phyloP scores from a whole-genome alignment of 495 filamentous ascomycete species.

The Oleoguttula mirabilis region DNA sequence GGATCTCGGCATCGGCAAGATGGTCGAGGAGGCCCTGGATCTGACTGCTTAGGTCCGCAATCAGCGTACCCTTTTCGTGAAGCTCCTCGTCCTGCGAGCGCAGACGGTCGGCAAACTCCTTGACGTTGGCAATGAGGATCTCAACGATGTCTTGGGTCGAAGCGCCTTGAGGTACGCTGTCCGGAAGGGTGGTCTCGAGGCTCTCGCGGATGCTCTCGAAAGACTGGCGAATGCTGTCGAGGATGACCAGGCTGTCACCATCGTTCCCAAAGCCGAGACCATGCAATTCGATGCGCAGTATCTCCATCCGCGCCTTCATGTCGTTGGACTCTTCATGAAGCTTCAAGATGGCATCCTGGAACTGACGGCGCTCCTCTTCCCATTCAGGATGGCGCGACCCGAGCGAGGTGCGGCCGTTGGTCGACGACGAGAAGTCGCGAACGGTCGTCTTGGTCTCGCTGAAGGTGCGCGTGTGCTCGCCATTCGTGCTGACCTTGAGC shows the following conservation, averaged over 20 bases:
- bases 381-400: constrained; percentile 7
- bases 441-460: not conserved
- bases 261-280: constrained; percentile 22
- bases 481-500: not conserved
- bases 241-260: constrained; percentile 15
- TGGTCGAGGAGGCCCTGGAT: constrained; percentile 20
- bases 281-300: constrained; percentile 25
- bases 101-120: constrained; percentile 18
- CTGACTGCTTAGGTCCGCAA: constrained; percentile 10
- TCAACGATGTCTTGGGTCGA: constrained; percentile 23
- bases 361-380: constrained; percentile 21
- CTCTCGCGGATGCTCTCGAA: constrained; percentile 22
- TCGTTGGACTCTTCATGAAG: constrained; percentile 18
- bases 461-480: not conserved
- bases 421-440: not conserved
- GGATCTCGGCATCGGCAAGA: constrained; percentile 19
- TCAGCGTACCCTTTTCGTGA: constrained; percentile 13
- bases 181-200: constrained; percentile 25
- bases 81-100: constrained; percentile 16
- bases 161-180: constrained; percentile 13
- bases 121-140: constrained; percentile 20
- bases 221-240: constrained; percentile 24
- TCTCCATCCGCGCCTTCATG: constrained; percentile 17
- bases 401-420: constrained; percentile 3
- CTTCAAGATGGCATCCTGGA: constrained; percentile 21